These are phyloP conservation scores for Diaporthe vexans DNA, from an alignment of 2,329 filamentous ascomycete genomes.

Conservation along the genomic window DNA sequence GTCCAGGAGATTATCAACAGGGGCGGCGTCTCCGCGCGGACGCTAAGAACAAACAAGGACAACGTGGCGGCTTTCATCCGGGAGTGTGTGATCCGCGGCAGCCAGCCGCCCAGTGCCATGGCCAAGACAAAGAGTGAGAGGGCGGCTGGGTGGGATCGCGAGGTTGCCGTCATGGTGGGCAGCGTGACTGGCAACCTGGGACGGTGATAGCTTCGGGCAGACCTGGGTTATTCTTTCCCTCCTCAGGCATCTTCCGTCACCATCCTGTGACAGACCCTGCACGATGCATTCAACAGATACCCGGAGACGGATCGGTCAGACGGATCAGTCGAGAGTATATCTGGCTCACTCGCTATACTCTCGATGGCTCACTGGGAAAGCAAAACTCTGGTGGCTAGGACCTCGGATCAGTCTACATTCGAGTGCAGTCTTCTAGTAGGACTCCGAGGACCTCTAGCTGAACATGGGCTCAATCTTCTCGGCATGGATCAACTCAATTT, in stretches of 20 bases:
- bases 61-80: constrained; percentile 82
- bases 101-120: constrained; percentile 73
- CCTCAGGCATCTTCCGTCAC: not conserved
- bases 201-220: constrained; percentile 49
- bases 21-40: constrained; percentile 87
- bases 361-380: rapidly evolving
- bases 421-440: too few species aligned
- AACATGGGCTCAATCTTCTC: not conserved
- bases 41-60: constrained; percentile 81
- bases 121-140: constrained; percentile 59
- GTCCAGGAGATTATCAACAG: constrained; percentile 88
- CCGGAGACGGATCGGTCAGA: too few species aligned
- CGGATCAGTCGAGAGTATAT: not conserved
- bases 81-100: constrained; percentile 86
- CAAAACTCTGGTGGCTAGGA: not conserved
- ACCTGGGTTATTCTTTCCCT: not conserved
- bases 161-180: constrained; percentile 94
- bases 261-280: not conserved
- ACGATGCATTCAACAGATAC: not conserved
- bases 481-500: too few species aligned
- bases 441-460: not conserved
- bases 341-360: not conserved
- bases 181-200: constrained; percentile 76
- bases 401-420: not conserved
- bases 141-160: constrained; percentile 81